Evolutionary conservation across 2,329 filamentous ascomycete species (phyloP), one percentile per base, ranked within the genome.

Genomic region (Pyricularia pennisetigena): DNA sequence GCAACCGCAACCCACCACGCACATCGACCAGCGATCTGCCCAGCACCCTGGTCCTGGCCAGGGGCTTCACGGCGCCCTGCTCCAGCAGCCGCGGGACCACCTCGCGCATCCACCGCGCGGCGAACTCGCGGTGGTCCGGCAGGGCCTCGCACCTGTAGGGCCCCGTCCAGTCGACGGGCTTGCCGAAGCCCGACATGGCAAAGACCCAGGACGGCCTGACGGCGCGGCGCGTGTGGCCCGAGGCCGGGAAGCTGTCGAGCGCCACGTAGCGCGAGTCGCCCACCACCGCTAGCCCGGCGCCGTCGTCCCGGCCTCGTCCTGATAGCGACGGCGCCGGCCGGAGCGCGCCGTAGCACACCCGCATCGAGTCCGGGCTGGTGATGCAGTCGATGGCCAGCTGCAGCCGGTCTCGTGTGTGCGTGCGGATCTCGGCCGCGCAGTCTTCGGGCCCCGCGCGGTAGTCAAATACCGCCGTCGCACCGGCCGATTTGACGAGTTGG

Each of bases 391-490:
- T 70, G 1, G 76, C 80, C n/a, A n/a, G 67, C 77, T 78, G 0
- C 64, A 84, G 76, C 1, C 67, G 68, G 73, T 79, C 77, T 5
- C 69, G 63, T 0, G 82, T 84, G 72, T 78, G 76, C 0, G 69
- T 71, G 4, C 75, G 73, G 59, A 80, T 81, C 9, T 78, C 75
- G 0, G 69, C 69, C 5, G 72, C 79, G 69, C 76, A 79, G 1
- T 73, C 75, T 0, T 77, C 70, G 0, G 71, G 73, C n/a, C n/a
- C n/a, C n/a, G n/a, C n/a, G 61, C 73, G 71, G 71, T 85, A 82
- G 73, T 86, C 82, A 71, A 85, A 83, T 4, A 75, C 76, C 5
- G 74, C 72, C 5, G 75, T 77, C 0, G 83, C 83, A 0, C 84
- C 83, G 41, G 75, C 78, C 0, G 68, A 68, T 49, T 76, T 74